phyloP scores from a whole-genome alignment of 2,329 filamentous ascomycete species.

The Penicillium olsonii region DNA sequence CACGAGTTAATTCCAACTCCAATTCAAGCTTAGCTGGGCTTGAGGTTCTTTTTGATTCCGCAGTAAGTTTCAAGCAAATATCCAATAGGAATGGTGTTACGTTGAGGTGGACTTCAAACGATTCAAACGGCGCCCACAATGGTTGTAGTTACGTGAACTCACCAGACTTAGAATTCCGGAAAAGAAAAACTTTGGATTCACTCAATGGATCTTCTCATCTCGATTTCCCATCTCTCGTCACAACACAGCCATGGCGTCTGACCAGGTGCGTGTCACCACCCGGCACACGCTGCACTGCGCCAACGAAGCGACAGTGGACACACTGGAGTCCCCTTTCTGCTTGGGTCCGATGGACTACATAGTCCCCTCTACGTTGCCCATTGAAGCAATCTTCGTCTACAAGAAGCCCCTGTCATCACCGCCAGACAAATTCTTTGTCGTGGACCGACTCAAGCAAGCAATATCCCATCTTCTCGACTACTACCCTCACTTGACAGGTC shows the following conservation, averaged over 20 bases:
- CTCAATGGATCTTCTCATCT: neutral
- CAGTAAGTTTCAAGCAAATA: too few species aligned
- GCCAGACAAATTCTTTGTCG: neutral
- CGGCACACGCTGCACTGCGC: slow-evolving; percentile 7
- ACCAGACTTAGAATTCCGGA: too few species aligned
- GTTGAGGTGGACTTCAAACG: too few species aligned
- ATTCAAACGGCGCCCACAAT: too few species aligned
- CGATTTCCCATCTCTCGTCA: neutral
- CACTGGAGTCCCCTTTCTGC: neutral
- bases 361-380: neutral
- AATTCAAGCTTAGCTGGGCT: too few species aligned
- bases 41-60: too few species aligned
- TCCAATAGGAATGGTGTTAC: too few species aligned
- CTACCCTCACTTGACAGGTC: slow-evolving; percentile 9
- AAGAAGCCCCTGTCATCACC: neutral
- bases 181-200: too few species aligned
- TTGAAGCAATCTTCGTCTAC: slow-evolving; percentile 3
- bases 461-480: slow-evolving; percentile 1
- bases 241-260: neutral
- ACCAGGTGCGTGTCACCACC: slow-evolving; percentile 1
- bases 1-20: too few species aligned
- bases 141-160: too few species aligned
- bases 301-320: slow-evolving; percentile 1
- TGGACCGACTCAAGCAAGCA: neutral
- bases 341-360: slow-evolving; percentile 2